phyloP scores from a whole-genome alignment of 1,284 basidiomycete genomes.

The Sphaerobolus stellatus region DNA sequence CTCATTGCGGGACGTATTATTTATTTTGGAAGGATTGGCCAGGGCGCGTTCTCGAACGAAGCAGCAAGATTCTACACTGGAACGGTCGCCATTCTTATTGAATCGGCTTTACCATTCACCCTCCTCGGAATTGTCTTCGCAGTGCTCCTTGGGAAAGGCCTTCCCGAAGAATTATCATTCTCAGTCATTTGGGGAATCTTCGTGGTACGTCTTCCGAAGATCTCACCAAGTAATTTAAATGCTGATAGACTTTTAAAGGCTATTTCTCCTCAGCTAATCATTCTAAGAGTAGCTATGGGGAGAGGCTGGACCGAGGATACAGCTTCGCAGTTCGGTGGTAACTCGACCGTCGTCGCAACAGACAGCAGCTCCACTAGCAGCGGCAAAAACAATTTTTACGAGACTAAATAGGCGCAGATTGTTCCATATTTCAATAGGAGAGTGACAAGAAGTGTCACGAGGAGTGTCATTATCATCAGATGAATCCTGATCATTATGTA shows the following conservation, averaged over 20 bases:
- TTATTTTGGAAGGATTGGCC: constrained; percentile 13
- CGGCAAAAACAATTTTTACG: too few species aligned
- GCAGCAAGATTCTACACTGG: constrained; percentile 21
- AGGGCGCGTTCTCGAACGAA: constrained; percentile 15
- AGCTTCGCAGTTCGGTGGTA: neutral
- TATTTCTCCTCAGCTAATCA: constrained; percentile 34
- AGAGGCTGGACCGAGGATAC: constrained; percentile 26
- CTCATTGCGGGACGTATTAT: constrained; percentile 24
- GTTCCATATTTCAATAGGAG: too few species aligned
- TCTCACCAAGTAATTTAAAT: too few species aligned
- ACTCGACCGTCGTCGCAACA: too few species aligned
- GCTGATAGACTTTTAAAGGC: constrained; percentile 17
- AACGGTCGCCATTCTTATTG: constrained; percentile 26
- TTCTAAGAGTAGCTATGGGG: constrained; percentile 32
- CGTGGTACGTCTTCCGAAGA: too few species aligned
- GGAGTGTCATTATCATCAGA: too few species aligned
- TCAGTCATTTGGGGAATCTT: constrained; percentile 16
- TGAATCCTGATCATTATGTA: too few species aligned
- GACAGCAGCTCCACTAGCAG: too few species aligned
- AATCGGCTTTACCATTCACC: constrained; percentile 27
- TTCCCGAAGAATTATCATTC: constrained; percentile 13
- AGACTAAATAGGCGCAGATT: too few species aligned
- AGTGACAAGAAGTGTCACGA: too few species aligned
- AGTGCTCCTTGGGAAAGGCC: constrained; percentile 15
- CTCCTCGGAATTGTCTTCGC: constrained; percentile 21